Evolutionary conservation across 1,139 yeast genomes (phyloP).

Genomic region (Lodderomyces margitis): DNA sequence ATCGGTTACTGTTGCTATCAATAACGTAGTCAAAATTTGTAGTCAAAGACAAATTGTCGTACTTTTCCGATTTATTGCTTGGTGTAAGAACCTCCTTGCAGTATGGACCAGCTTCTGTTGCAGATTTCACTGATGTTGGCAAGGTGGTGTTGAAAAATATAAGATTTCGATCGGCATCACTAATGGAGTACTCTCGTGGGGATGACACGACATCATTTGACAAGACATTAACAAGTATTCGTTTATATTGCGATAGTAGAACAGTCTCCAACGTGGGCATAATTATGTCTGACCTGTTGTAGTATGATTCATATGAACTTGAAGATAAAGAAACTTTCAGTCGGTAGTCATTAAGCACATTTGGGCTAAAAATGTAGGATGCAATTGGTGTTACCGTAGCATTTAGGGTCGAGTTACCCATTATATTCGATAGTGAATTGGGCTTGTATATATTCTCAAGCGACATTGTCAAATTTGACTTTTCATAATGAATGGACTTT

Average conservation of each 20-base stretch:
- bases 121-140: conserved; percentile 15
- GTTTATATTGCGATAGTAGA: conserved; percentile 37
- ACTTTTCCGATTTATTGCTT: conserved; percentile 7
- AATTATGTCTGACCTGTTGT: conserved; percentile 20
- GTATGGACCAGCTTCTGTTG: conserved; percentile 9
- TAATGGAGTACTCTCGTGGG: conserved; percentile 21
- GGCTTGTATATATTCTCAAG: conserved; percentile 10
- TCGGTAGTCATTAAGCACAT: conserved; percentile 17
- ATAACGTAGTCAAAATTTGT: conserved; percentile 39
- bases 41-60: conserved; percentile 18
- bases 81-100: conserved; percentile 11
- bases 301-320: conserved; percentile 13
- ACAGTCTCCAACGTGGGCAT: conserved; percentile 46
- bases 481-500: conserved; percentile 21
- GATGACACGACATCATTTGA: conserved; percentile 23
- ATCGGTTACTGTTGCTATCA: conserved; percentile 31
- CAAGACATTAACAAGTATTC: conserved; percentile 41
- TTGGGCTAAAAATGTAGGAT: conserved; percentile 27
- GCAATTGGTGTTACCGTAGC: conserved; percentile 23
- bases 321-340: neutral
- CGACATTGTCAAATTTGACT: conserved; percentile 13
- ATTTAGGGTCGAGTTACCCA: conserved; percentile 31
- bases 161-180: conserved; percentile 19
- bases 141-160: conserved; percentile 20
- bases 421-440: conserved; percentile 8